These are phyloP conservation scores for Candida qinlingensis DNA, from an alignment of 805 yeast species.

Conservation along the genomic window DNA sequence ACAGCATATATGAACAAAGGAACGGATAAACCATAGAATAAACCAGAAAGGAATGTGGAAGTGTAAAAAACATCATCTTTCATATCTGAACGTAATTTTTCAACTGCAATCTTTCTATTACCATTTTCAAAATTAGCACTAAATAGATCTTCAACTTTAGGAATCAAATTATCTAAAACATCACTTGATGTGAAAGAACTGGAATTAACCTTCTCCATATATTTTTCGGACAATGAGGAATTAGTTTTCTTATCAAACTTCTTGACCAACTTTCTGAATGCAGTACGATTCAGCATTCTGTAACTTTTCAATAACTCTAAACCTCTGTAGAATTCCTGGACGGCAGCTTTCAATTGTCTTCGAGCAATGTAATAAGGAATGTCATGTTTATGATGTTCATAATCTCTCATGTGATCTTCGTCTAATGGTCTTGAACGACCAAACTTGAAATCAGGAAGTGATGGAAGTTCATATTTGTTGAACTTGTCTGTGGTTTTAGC, in stretches of 20 bases:
- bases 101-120: slow-evolving; percentile 61
- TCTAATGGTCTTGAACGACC: slow-evolving; percentile 16
- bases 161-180: slow-evolving; percentile 56
- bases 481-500: slow-evolving; percentile 20
- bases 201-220: slow-evolving; percentile 51
- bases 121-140: slow-evolving; percentile 64
- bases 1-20: slow-evolving; percentile 65
- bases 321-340: slow-evolving; percentile 68
- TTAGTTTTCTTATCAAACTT: slow-evolving; percentile 78
- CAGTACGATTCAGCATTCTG: slow-evolving; percentile 76
- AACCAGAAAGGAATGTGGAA: slow-evolving; percentile 56
- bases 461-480: slow-evolving; percentile 36
- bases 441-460: slow-evolving; percentile 36
- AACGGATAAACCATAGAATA: slow-evolving; percentile 61
- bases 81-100: slow-evolving; percentile 52
- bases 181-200: slow-evolving; percentile 61
- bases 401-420: slow-evolving; percentile 36
- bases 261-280: slow-evolving; percentile 81
- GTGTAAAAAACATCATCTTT: slow-evolving; percentile 31
- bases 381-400: slow-evolving; percentile 31
- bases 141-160: slow-evolving; percentile 62
- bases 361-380: slow-evolving; percentile 63
- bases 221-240: slow-evolving; percentile 38
- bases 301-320: slow-evolving; percentile 67
- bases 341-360: slow-evolving; percentile 61